These are phyloP conservation scores for Rhodotorula diobovata DNA, from an alignment of 768 basidiomycete genomes.

Conservation along the genomic window DNA sequence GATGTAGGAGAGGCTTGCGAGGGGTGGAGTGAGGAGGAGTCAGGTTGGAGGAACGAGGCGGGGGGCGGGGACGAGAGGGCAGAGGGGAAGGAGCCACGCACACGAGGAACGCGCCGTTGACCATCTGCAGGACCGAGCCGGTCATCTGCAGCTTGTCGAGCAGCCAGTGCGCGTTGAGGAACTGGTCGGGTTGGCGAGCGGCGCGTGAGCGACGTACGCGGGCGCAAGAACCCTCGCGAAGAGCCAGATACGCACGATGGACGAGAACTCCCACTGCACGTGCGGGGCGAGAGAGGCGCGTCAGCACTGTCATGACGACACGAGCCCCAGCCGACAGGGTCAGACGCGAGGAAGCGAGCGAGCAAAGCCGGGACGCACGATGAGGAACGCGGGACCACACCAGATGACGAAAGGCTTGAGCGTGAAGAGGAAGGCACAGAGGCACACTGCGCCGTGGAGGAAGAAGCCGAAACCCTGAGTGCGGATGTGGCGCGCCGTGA, in stretches of 20 bases:
- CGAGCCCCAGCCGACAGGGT: no score
- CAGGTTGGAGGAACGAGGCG: no score
- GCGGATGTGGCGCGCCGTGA: slow-evolving; percentile 22
- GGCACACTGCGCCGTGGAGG: slow-evolving; percentile 33
- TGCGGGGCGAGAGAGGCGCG: no score
- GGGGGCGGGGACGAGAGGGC: no score
- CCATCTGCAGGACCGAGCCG: slow-evolving; percentile 25
- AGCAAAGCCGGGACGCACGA: slow-evolving; percentile 14
- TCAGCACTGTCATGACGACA: background rate
- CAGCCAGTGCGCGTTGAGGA: slow-evolving; percentile 40
- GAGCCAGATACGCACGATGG: slow-evolving; percentile 13
- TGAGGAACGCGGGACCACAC: slow-evolving; percentile 36
- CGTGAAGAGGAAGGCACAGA: slow-evolving; percentile 34
- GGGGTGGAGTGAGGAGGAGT: background rate
- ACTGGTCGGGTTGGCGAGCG: background rate
- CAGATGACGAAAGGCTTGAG: slow-evolving; percentile 35
- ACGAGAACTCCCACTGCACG: slow-evolving; percentile 36
- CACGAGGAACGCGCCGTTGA: slow-evolving; percentile 38
- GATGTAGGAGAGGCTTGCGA: slow-evolving; percentile 22
- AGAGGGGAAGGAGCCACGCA: slow-evolving; percentile 1
- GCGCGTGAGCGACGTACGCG: background rate
- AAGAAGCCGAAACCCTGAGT: slow-evolving; percentile 39
- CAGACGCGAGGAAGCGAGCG: background rate
- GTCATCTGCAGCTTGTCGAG: slow-evolving; percentile 35
- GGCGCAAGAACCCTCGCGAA: background rate